These are phyloP conservation scores for Tubosaeta sp. DNA, from an alignment of 768 basidiomycete species.

Conservation along the genomic window DNA sequence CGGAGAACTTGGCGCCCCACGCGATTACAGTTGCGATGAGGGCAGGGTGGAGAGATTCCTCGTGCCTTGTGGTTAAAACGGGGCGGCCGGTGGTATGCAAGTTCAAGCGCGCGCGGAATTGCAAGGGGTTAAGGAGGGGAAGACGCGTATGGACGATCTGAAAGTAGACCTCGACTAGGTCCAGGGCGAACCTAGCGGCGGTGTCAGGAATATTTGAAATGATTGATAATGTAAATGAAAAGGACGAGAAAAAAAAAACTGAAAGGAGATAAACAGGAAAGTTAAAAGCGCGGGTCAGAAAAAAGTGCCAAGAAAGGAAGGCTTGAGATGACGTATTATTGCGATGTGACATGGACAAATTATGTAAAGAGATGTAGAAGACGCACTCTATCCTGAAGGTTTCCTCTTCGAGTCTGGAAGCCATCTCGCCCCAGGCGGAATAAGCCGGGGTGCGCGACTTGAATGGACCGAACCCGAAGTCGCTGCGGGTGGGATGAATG, in stretches of 20 bases:
- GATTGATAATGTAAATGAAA: slow-evolving; percentile 27
- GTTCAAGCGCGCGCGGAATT: slow-evolving; percentile 72
- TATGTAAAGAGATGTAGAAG: slow-evolving; percentile 30
- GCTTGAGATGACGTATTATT: slow-evolving; percentile 20
- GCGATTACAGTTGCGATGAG: slow-evolving; percentile 84
- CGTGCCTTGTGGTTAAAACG: slow-evolving; percentile 22
- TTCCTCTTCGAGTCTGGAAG: slow-evolving; percentile 67
- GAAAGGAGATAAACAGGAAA: slow-evolving; percentile 8
- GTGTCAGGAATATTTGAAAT: slow-evolving; percentile 11
- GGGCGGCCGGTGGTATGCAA: slow-evolving; percentile 29
- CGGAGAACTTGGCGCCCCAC: slow-evolving; percentile 92
- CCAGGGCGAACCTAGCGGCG: slow-evolving; percentile 73
- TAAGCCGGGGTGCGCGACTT: slow-evolving; percentile 47
- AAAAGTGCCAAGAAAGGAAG: slow-evolving; percentile 19
- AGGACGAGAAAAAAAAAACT: slow-evolving; percentile 20
- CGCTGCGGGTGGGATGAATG: slow-evolving; percentile 31
- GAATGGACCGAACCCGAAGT: slow-evolving; percentile 30
- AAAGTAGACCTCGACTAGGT: slow-evolving; percentile 93
- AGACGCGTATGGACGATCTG: slow-evolving; percentile 87
- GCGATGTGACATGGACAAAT: slow-evolving; percentile 16
- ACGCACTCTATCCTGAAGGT: slow-evolving; percentile 81
- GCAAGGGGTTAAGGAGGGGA: slow-evolving; percentile 79
- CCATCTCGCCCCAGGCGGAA: slow-evolving; percentile 72
- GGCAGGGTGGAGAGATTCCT: slow-evolving; percentile 59
- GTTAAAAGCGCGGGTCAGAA: slow-evolving; percentile 20